A percentile compares a stretch with the other conserved stretches of the same genome.
These are phyloP conservation scores for Talaromyces sp. DNA, from an alignment of 2,329 filamentous ascomycete species.

Conservation along the genomic window DNA sequence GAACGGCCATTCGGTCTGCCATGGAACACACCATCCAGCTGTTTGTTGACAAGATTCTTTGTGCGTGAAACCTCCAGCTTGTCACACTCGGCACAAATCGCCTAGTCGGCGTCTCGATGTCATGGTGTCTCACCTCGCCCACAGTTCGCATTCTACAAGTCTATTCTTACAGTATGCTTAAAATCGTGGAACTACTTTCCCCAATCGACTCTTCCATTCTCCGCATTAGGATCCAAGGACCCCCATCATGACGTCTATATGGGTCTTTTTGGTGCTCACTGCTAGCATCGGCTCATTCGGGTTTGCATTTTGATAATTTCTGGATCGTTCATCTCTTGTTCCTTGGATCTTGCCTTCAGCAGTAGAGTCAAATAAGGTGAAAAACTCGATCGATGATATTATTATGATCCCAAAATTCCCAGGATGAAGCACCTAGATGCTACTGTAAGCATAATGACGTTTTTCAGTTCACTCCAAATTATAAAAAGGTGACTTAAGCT, in stretches of 20 bases:
- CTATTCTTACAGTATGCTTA: background rate
- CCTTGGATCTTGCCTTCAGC: background rate
- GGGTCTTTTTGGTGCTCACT: background rate
- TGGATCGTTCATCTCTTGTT: background rate
- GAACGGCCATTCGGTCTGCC: background rate
- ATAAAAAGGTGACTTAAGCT: conserved; percentile 3
- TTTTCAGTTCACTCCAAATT: background rate
- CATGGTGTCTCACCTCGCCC: background rate
- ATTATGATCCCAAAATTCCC: background rate
- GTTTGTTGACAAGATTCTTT: background rate
- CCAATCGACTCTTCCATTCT: background rate
- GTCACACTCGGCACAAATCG: background rate
- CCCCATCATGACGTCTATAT: conserved; percentile 12
- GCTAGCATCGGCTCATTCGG: conserved; percentile 6
- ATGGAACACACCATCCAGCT: background rate
- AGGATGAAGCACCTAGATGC: background rate
- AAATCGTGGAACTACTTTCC: background rate
- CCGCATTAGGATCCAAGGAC: background rate
- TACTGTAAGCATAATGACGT: conserved; percentile 6
- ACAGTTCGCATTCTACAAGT: background rate
- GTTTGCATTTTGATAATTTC: background rate
- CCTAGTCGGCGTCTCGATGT: background rate
- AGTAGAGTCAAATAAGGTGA: background rate
- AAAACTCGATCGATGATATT: background rate
- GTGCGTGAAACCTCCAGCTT: background rate